Percentiles rank a stretch among this genome's conserved stretches.
These are phyloP conservation scores for Hypoxylon subgilvum DNA, from an alignment of 495 filamentous ascomycete species.

Conservation along the genomic window DNA sequence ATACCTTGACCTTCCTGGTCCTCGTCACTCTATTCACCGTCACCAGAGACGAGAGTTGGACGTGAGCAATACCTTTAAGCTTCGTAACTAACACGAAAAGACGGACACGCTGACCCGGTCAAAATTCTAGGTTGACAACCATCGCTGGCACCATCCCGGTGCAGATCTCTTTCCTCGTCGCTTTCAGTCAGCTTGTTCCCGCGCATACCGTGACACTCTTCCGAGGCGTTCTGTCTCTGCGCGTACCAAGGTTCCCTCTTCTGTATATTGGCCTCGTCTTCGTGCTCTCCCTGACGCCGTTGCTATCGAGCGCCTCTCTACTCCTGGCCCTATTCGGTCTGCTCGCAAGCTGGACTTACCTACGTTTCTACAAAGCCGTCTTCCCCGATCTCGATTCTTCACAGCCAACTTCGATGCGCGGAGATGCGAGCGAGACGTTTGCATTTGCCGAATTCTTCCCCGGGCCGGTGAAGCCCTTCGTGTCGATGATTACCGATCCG, in stretches of 20 bases:
- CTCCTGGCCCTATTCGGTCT: conserved; percentile 83
- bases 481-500: conserved; percentile 73
- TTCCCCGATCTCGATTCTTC: conserved; percentile 66
- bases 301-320: conserved; percentile 85
- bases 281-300: conserved; percentile 73
- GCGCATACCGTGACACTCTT: conserved; percentile 97
- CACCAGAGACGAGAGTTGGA: conserved; percentile 67
- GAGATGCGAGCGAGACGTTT: conserved; percentile 95
- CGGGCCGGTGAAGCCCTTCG: conserved; percentile 77
- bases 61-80: conserved; percentile 65
- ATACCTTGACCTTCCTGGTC: conserved; percentile 71
- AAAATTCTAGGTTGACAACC: conserved; percentile 64
- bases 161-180: conserved; percentile 93
- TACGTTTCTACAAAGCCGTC: conserved; percentile 86
- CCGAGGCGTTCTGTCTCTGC: conserved; percentile 83
- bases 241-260: conserved; percentile 88
- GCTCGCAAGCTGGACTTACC: conserved; percentile 89
- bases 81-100: too few relatives aligned
- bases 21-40: conserved; percentile 75
- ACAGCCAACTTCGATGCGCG: conserved; percentile 70
- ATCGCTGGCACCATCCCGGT: conserved; percentile 88
- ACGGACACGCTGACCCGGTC: conserved; percentile 26
- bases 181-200: conserved; percentile 97
- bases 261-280: conserved; percentile 80
- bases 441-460: conserved; percentile 95